Evolutionary conservation across 495 filamentous ascomycete species (phyloP).

Genomic region (Cercophora samala): DNA sequence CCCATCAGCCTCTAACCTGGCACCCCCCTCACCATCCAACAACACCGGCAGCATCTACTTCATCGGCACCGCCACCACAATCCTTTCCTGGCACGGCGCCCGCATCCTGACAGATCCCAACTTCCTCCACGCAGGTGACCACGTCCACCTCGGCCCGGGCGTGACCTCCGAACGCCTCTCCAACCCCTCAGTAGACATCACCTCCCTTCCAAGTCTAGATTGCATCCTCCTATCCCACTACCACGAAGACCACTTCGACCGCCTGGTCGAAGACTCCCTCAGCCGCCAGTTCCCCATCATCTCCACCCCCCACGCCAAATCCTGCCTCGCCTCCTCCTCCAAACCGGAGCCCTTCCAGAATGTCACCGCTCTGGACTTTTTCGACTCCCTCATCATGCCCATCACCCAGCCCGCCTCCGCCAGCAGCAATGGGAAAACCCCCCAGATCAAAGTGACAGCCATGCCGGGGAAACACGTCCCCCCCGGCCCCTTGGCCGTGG

Average conservation of each 20-base stretch:
- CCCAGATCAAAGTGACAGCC: conserved; percentile 56
- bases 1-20: not conserved
- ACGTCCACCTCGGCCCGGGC: conserved; percentile 65
- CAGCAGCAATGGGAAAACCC: conserved; percentile 18
- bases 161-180: conserved; percentile 52
- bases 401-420: conserved; percentile 26
- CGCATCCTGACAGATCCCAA: conserved; percentile 69
- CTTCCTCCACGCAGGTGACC: conserved; percentile 66
- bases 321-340: conserved; percentile 39
- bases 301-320: conserved; percentile 61
- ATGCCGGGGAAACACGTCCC: conserved; percentile 73
- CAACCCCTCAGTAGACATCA: conserved; percentile 59
- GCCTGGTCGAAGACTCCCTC: conserved; percentile 56
- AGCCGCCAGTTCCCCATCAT: conserved; percentile 60
- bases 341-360: conserved; percentile 51
- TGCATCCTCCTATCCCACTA: conserved; percentile 63
- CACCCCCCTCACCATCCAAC: not conserved
- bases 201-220: conserved; percentile 60
- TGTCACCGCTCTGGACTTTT: conserved; percentile 55
- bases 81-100: conserved; percentile 62
- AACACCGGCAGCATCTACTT: conserved; percentile 45
- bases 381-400: conserved; percentile 51
- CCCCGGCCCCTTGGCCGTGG: conserved; percentile 42
- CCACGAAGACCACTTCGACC: conserved; percentile 66
- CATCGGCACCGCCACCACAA: conserved; percentile 64